Percentiles rank a stretch among this genome's conserved stretches.
Evolutionary conservation across 371 early-diverging fungal genomes (phyloP).

Genomic region (Mortierella polycephala): DNA sequence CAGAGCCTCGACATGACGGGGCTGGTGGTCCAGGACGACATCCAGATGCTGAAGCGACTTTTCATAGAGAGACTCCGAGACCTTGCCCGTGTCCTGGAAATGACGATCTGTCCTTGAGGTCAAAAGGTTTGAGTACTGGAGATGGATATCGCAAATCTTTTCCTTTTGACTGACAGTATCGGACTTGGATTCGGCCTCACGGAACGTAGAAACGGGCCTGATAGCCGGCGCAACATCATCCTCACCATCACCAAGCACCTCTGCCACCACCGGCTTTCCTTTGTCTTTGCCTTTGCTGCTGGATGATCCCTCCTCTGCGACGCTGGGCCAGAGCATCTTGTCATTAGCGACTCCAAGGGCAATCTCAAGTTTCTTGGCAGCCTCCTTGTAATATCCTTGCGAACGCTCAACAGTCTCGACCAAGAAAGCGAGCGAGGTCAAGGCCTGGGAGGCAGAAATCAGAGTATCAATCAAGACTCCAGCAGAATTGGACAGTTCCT

Average conservation of each 20-base stretch:
- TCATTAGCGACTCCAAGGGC: constrained; percentile 47
- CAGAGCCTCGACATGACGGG: constrained; percentile 70
- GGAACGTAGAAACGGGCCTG: constrained; percentile 43
- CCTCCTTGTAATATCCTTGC: constrained; percentile 50
- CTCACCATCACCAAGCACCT: constrained; percentile 19
- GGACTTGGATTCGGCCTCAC: constrained; percentile 42
- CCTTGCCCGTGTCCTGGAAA: constrained; percentile 57
- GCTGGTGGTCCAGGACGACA: constrained; percentile 59
- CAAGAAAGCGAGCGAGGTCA: constrained; percentile 51
- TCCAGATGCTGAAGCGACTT: constrained; percentile 63
- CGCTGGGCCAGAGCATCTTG: constrained; percentile 38
- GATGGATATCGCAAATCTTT: constrained; percentile 57
- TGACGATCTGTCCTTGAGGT: constrained; percentile 69
- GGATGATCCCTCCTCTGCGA: constrained; percentile 15
- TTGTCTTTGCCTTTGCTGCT: constrained; percentile 48
- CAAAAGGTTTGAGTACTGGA: constrained; percentile 67
- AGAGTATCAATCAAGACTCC: constrained; percentile 63
- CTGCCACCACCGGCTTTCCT: constrained; percentile 27
- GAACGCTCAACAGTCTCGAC: constrained; percentile 50
- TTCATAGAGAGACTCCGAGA: constrained; percentile 58
- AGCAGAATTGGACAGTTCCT: constrained; percentile 54
- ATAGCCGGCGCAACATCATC: constrained; percentile 34
- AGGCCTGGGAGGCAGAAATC: constrained; percentile 57
- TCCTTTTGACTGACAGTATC: constrained; percentile 30
- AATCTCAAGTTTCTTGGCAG: constrained; percentile 50